These are phyloP conservation scores for Hanseniaspora thailandica DNA, from an alignment of 805 yeast genomes.

Conservation along the genomic window DNA sequence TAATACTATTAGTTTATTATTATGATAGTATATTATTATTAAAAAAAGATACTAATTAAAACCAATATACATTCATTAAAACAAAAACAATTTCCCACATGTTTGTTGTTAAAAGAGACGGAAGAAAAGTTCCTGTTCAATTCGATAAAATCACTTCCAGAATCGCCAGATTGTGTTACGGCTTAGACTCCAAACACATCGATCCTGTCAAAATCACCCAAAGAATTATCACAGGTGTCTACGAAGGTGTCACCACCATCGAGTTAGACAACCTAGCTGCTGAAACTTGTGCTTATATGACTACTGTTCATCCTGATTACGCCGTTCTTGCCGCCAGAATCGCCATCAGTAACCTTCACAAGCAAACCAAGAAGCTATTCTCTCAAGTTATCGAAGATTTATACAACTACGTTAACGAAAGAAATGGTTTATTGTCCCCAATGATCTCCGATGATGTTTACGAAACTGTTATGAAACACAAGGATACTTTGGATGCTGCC, in stretches of 20 bases:
- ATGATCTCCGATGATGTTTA: slow-evolving; percentile 60
- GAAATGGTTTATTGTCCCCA: slow-evolving; percentile 54
- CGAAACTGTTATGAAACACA: slow-evolving; percentile 50
- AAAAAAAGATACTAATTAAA: not conserved
- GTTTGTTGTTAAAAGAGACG: slow-evolving; percentile 87
- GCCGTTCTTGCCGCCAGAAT: slow-evolving; percentile 91
- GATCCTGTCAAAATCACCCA: slow-evolving; percentile 95
- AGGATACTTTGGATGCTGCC: slow-evolving; percentile 57
- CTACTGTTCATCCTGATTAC: slow-evolving; percentile 95
- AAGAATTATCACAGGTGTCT: slow-evolving; percentile 88
- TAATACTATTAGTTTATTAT: too few species aligned
- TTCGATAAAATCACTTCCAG: slow-evolving; percentile 95
- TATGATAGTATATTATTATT: not conserved
- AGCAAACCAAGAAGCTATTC: slow-evolving; percentile 80
- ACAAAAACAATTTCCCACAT: slow-evolving; percentile 35
- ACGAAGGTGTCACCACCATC: slow-evolving; percentile 90
- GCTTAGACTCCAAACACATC: slow-evolving; percentile 79
- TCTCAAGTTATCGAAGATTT: slow-evolving; percentile 65
- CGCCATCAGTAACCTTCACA: slow-evolving; percentile 87
- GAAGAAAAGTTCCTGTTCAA: slow-evolving; percentile 86
- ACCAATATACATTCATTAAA: too few species aligned
- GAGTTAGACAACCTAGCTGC: slow-evolving; percentile 81
- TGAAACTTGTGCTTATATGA: slow-evolving; percentile 95
- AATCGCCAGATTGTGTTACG: slow-evolving; percentile 86
- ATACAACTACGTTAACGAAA: slow-evolving; percentile 70